Base-by-base conservation (phyloP, 179 eudicot genomes). In the Actinidia arguta region DNA sequence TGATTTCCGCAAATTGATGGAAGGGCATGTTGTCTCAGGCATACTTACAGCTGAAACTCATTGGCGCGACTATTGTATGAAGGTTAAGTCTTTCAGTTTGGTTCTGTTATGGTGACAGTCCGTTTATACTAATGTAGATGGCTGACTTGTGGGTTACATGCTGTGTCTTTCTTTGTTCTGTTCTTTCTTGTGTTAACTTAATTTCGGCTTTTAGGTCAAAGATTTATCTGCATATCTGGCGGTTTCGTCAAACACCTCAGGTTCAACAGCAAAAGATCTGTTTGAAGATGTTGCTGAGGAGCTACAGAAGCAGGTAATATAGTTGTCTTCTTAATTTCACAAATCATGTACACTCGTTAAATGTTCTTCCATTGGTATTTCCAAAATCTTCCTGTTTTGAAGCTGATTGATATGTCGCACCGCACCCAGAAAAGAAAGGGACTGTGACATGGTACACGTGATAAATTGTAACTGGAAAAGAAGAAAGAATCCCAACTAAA, bases 201-300 rank as follows among this genome's bases (percentile, higher is more conserved):
- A 16, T 77, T 76, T 73, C 80, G 78, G 72, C 78, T 84, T 85
- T 80, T 75, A 97, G 99, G 90, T 97, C 50, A 93, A 93, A 89
- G 98, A 94, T 84, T 85, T 86, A 74, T 88, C 95, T 50, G 92
- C 96, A 82, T 97, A 90, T 89, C 73, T 90, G 80, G 98, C 94
- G 66, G 94, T 97, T 63, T 92, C 98, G 14, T 95, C 99, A 73
- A 97, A 97, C 84, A 90, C 88, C 59, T 88, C 97, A 39, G 99
- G 99, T 46, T 89, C 95, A 62, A 92, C 98, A 56, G 90, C 97
- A 47, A 93, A 95, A 88, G 99, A 95, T 78, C 79, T 97, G 85
- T 97, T 97, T 87, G 97, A 92, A 86, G 99, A 97, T 86, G 94
- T 97, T 67, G 83, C 85, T 25, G 99, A 97, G 86, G 99, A 97